These are phyloP conservation scores for Monosporozyma aerobia DNA, from an alignment of 805 yeast species.

Conservation along the genomic window DNA sequence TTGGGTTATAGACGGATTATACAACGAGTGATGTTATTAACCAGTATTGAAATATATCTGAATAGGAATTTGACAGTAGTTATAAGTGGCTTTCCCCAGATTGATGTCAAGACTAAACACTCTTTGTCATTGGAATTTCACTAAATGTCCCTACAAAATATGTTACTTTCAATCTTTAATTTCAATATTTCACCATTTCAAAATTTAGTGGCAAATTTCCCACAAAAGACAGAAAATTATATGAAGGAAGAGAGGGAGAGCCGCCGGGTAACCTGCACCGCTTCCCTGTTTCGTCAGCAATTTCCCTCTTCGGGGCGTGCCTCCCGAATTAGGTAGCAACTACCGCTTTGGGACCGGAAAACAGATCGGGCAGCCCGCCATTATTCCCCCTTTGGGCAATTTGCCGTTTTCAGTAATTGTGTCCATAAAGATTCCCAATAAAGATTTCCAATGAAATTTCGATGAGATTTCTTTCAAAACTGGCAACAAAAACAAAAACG, in stretches of 20 bases:
- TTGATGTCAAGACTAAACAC: background rate
- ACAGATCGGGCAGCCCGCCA: background rate
- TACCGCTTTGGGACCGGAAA: background rate
- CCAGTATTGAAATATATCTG: too few relatives aligned
- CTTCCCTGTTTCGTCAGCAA: background rate
- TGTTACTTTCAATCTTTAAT: background rate
- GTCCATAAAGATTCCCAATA: too few relatives aligned
- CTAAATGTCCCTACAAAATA: background rate
- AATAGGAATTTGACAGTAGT: too few relatives aligned
- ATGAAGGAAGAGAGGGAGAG: background rate
- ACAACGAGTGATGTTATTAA: too few relatives aligned
- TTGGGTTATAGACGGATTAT: too few relatives aligned
- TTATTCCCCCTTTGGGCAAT: background rate
- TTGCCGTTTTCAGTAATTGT: background rate
- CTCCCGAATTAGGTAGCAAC: background rate
- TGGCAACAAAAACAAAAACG: too few relatives aligned
- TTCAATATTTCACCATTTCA: background rate
- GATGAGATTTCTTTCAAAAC: too few relatives aligned
- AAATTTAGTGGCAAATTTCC: slow-evolving; percentile 2
- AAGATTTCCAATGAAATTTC: too few relatives aligned
- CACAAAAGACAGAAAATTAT: background rate
- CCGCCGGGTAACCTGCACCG: background rate
- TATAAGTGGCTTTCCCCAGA: too few relatives aligned
- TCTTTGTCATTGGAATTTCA: background rate
- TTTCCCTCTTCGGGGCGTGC: background rate